Conservation (phyloP, 805 yeast genomes). For the Cyberlindnera sargentensis region DNA sequence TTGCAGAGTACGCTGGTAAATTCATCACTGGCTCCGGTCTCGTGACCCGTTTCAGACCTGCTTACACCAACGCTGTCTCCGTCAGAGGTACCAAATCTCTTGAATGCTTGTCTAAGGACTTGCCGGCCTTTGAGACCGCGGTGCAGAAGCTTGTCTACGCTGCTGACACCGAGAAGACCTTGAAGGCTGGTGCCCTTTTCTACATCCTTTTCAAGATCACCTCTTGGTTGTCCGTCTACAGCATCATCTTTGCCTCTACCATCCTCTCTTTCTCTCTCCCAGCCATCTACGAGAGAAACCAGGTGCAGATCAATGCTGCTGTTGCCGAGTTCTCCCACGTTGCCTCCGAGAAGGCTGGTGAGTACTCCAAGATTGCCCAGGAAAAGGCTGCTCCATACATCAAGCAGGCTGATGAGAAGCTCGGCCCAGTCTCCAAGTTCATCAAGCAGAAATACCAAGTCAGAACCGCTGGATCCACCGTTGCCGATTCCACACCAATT, state of each 20-base stretch:
- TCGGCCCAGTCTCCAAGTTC: slow-evolving; percentile 62
- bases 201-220: slow-evolving; percentile 66
- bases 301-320: slow-evolving; percentile 68
- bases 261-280: slow-evolving; percentile 70
- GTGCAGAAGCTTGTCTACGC: slow-evolving; percentile 56
- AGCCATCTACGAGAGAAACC: slow-evolving; percentile 61
- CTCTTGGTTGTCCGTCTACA: slow-evolving; percentile 67
- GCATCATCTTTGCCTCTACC: slow-evolving; percentile 50
- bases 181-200: slow-evolving; percentile 62
- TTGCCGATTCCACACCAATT: slow-evolving; percentile 25
- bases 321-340: slow-evolving; percentile 38
- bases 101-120: slow-evolving; percentile 37
- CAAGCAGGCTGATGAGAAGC: slow-evolving; percentile 46
- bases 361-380: slow-evolving; percentile 39
- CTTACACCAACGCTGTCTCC: slow-evolving; percentile 35
- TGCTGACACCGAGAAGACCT: slow-evolving; percentile 63
- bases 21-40: slow-evolving; percentile 70
- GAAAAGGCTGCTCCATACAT: slow-evolving; percentile 55
- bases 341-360: slow-evolving; percentile 44
- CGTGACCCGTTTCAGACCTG: slow-evolving; percentile 68
- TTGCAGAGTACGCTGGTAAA: slow-evolving; percentile 72
- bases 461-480: slow-evolving; percentile 70
- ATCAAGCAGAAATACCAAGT: slow-evolving; percentile 44
- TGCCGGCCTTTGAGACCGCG: slow-evolving; percentile 45
- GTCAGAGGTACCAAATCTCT: slow-evolving; percentile 31